Evolutionary conservation across 352 stramenopile genomes (phyloP).

Genomic region (Pythium dissimile): DNA sequence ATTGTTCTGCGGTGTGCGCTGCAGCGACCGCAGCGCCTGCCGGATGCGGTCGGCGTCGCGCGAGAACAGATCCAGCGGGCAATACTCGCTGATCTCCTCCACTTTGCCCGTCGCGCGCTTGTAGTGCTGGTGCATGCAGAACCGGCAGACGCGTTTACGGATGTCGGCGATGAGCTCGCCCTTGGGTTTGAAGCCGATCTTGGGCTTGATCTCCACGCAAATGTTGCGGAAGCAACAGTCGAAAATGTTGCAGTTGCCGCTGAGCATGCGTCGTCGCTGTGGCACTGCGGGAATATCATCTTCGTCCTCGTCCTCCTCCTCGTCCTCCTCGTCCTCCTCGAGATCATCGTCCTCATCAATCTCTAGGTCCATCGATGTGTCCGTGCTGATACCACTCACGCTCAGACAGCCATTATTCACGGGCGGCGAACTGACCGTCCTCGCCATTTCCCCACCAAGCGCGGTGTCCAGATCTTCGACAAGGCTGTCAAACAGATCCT

Average conservation of each 20-base stretch:
- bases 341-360: neutral
- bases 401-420: neutral
- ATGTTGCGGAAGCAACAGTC: slow-evolving; percentile 86
- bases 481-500: slow-evolving; percentile 22
- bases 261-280: slow-evolving; percentile 25
- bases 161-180: slow-evolving; percentile 48
- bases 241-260: slow-evolving; percentile 61
- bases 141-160: slow-evolving; percentile 69
- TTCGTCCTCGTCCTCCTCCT: slow-evolving; percentile 23
- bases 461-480: slow-evolving; percentile 5
- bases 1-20: slow-evolving; percentile 88
- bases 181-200: slow-evolving; percentile 76
- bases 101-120: slow-evolving; percentile 73
- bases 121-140: slow-evolving; percentile 89
- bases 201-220: slow-evolving; percentile 87
- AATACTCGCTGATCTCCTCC: slow-evolving; percentile 81
- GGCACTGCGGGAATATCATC: slow-evolving; percentile 4
- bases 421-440: too few species aligned
- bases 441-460: neutral
- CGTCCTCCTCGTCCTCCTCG: slow-evolving; percentile 9
- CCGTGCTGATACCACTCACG: slow-evolving; percentile 4
- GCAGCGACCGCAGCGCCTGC: slow-evolving; percentile 54
- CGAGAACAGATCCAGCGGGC: slow-evolving; percentile 80
- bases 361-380: neutral
- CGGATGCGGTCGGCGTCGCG: slow-evolving; percentile 51